Base-by-base conservation (phyloP, 2,329 filamentous ascomycete genomes). In the Apiospora arundinis region DNA sequence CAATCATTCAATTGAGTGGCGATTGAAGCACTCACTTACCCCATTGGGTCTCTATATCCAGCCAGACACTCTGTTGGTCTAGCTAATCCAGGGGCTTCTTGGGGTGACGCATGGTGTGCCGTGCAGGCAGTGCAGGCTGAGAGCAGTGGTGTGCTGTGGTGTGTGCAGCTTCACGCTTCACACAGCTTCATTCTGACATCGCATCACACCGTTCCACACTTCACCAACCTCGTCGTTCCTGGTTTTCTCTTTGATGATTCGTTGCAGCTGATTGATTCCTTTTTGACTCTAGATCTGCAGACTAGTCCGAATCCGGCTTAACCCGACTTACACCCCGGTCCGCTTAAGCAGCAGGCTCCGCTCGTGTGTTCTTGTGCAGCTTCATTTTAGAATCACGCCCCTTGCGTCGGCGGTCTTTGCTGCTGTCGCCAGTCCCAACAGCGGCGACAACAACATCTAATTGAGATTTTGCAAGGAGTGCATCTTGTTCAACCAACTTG, bases 241-340 rank as follows among this genome's bases (percentile, higher is more conserved):
- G 67, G 32, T 69, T 67, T 40, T 69, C 67, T 42, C 44, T 68
- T 49, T 68, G 28, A 32, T 40, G 63, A 52, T 56, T 66, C 65
- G 21, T 69, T 60, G 69, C 69, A 70, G 69, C 69, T 72, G 52
- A 72, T 72, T 68, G 66, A 72, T 67, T 40, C 52, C 28, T 70
- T 70, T 48, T 69, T 46, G 46, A 67, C 65, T 56, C 67, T 70
- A 72, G 71, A 70, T 70, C 67, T 45, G 67, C 63, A 44, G 49
- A 21, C 66, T 72, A 72, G 69, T 56, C 48, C 68, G n/a, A 18
- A 70, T 69, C 28, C 32, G 66, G 71, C 52, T 48, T 69, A 52
- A 46, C 9, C 46, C 5, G 9, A 7, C 18, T n/a, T n/a, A n/a
- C 32, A 32, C 56, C 56, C 56, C 14, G 56, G 56, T 40, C 56